A percentile compares a stretch with the other conserved stretches of the same genome.
phyloP scores from a whole-genome alignment of 306 rosid species.

The Parietaria judaica region DNA sequence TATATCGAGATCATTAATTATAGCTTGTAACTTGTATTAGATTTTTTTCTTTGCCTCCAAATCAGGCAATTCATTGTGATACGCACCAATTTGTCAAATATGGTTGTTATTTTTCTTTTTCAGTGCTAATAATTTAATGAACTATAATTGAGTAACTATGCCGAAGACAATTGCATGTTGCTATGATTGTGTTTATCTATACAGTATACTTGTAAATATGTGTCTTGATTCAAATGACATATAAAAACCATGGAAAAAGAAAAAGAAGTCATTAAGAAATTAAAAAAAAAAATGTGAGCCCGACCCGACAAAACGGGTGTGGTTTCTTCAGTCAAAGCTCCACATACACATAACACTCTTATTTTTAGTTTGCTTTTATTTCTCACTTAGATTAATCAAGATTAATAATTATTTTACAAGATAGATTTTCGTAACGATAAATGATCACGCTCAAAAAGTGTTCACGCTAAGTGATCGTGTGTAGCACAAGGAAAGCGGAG shows the following conservation, averaged over 20 bases:
- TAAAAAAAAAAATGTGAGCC: background rate
- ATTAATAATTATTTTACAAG: too few species aligned
- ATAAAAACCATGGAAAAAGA: background rate
- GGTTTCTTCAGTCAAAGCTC: constrained; percentile 11
- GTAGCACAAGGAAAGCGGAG: too few species aligned
- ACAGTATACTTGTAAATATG: background rate
- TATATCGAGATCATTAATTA: background rate
- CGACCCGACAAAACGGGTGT: constrained; percentile 1
- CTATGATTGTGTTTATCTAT: background rate
- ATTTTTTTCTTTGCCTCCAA: background rate
- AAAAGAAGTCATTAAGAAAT: background rate
- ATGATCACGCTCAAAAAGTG: too few species aligned
- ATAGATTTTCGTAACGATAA: too few species aligned
- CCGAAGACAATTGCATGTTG: background rate
- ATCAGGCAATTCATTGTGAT: background rate
- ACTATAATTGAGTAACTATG: background rate
- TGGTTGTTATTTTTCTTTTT: constrained; percentile 5
- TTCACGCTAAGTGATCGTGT: too few species aligned
- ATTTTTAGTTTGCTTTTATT: too few species aligned
- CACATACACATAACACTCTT: background rate
- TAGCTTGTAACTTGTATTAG: background rate
- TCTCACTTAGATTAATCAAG: too few species aligned
- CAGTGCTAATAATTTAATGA: background rate
- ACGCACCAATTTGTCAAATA: background rate
- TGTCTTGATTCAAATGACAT: background rate